Percentiles rank a stretch among this genome's conserved stretches.
These are phyloP conservation scores for Chionographis japonica DNA, from an alignment of 106 monocot species.

Conservation along the genomic window DNA sequence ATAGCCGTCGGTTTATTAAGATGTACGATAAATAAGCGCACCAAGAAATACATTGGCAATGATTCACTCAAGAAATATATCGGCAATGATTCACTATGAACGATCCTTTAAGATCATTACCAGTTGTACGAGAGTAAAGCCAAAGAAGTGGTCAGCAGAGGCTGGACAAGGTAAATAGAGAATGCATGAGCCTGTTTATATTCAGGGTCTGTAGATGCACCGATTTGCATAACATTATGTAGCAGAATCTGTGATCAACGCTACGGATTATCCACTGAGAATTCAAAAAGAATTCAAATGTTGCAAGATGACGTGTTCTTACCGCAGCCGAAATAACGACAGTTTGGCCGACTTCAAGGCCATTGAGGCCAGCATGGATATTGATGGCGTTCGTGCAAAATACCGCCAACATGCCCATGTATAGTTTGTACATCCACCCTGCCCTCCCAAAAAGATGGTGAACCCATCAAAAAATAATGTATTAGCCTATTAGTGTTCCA, in stretches of 20 bases:
- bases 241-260: slow-evolving; percentile 72
- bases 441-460: slow-evolving; percentile 4
- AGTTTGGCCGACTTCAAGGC: slow-evolving; percentile 91
- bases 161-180: slow-evolving; percentile 78
- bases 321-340: slow-evolving; percentile 91
- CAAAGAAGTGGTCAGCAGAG: slow-evolving; percentile 75
- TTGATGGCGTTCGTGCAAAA: slow-evolving; percentile 94
- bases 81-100: not conserved
- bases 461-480: not conserved
- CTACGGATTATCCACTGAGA: not conserved
- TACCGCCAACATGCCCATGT: slow-evolving; percentile 86
- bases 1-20: not conserved
- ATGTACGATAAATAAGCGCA: not conserved
- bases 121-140: slow-evolving; percentile 93
- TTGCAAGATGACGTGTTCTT: slow-evolving; percentile 23
- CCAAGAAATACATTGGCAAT: not conserved
- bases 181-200: slow-evolving; percentile 93
- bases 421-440: slow-evolving; percentile 91
- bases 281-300: not conserved
- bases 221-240: slow-evolving; percentile 98
- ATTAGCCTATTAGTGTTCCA: too few species aligned
- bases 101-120: slow-evolving; percentile 28
- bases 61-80: not conserved
- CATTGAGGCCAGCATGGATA: slow-evolving; percentile 94
- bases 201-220: slow-evolving; percentile 65